Base-by-base conservation (phyloP, 78 protist genomes). In the Monosiga brevicollis region DNA sequence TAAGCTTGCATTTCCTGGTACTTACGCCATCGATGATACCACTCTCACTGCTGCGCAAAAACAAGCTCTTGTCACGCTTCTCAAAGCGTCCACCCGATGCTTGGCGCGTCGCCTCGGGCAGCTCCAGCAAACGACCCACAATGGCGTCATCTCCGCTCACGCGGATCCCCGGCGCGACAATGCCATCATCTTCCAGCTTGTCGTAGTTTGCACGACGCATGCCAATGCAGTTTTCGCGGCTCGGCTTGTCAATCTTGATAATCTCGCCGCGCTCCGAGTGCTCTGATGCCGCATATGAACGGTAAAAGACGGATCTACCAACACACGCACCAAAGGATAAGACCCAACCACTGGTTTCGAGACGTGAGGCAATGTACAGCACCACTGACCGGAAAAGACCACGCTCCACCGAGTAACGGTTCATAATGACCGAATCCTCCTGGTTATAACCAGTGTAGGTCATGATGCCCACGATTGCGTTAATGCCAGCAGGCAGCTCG, bases 391-490 rank as follows among this genome's bases (percentile, higher is more conserved):
- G 90, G 92, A 98, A 95, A 80, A 99, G 55, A 62, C 99, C 99
- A 35, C 99, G 93, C 83, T 99, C 99, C 73, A 99, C 90, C 23
- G 99, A 40, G 25, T 97, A 88, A 72, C 93, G 97, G 89, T 89
- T 96, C 94, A 99, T 82, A 78, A 99, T 95, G 42, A 98, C 73
- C 26, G 99, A 97, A 83, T 99, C 99, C 87, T 99, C 99, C 88
- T 98, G 99, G 90, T 99, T 98, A 95, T 97, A 99, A 11, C 99
- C 99, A 20, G 98, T 80, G 92, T 99, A 97, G 88, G 97, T 94
- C 22, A 90, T 83, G 86, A 99, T 95, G 37, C 98, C 99, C 0
- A 95, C 98, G 54, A 96, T 81, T 42, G 96, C 98, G 87, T 99
- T 99, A 78, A 92, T 95, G 76, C 99, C 99, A 0, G 99, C 96